Evolutionary conservation across 2,329 filamentous ascomycete species (phyloP).

Genomic region (Calonectria pauciramosa): DNA sequence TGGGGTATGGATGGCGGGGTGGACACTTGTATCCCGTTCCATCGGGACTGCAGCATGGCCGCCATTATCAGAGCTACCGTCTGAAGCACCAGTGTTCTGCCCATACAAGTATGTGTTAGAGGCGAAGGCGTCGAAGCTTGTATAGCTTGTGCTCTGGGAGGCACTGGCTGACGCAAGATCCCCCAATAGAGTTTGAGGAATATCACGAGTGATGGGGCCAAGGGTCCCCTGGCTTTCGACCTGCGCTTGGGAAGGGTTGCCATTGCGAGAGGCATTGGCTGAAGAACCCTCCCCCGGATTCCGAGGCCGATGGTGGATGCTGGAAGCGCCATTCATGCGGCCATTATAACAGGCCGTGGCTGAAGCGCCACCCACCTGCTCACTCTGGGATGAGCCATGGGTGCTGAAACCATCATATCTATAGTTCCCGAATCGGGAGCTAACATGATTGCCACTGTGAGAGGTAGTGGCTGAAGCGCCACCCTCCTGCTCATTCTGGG

Average conservation of each 20-base stretch:
- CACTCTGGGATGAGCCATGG: too few relatives aligned
- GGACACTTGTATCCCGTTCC: too few relatives aligned
- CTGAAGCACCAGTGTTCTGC: too few relatives aligned
- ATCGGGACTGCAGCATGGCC: too few relatives aligned
- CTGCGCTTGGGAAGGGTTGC: background rate
- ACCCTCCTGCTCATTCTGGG: background rate
- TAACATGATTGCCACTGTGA: background rate
- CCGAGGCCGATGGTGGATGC: too few relatives aligned
- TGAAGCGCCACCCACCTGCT: too few relatives aligned
- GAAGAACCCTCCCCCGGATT: background rate
- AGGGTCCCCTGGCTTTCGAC: background rate
- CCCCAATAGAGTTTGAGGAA: background rate
- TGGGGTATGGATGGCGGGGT: too few relatives aligned
- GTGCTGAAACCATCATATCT: background rate
- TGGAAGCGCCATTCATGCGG: too few relatives aligned
- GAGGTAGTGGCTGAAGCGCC: background rate
- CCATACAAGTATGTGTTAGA: too few relatives aligned
- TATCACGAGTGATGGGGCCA: background rate
- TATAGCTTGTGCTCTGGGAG: background rate
- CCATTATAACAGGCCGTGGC: too few relatives aligned
- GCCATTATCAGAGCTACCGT: too few relatives aligned
- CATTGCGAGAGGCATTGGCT: background rate
- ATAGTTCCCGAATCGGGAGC: background rate
- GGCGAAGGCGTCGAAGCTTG: background rate
- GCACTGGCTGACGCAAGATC: background rate